These are phyloP conservation scores for Flaveria trinervia DNA, from an alignment of 129 eudicot genomes.

Conservation along the genomic window DNA sequence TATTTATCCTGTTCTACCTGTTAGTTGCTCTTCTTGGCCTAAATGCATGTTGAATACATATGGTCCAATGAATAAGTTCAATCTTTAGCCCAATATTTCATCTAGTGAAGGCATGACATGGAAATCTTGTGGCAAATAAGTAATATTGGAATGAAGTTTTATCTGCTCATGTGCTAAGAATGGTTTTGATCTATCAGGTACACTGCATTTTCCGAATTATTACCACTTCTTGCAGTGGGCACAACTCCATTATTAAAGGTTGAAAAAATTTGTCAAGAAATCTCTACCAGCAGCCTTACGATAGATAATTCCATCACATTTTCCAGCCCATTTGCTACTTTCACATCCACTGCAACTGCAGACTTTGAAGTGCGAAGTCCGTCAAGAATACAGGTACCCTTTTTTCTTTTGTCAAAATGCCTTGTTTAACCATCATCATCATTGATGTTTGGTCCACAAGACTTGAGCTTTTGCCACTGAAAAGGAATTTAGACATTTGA, in stretches of 20 bases:
- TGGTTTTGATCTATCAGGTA: constrained; percentile 59
- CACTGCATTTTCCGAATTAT: constrained; percentile 93
- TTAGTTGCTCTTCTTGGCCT: constrained; percentile 1
- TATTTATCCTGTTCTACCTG: not conserved
- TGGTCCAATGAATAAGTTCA: not conserved
- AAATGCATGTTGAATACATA: not conserved
- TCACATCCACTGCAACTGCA: constrained; percentile 82
- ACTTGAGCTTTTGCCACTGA: not conserved
- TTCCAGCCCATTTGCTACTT: constrained; percentile 80
- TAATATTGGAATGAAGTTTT: not conserved
- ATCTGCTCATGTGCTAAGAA: not conserved
- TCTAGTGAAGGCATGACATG: not conserved
- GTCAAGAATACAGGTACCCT: constrained; percentile 80
- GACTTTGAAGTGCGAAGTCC: constrained; percentile 86
- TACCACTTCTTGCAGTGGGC: constrained; percentile 94
- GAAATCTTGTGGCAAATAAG: not conserved
- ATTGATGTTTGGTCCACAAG: not conserved
- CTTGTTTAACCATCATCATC: not conserved
- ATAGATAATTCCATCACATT: constrained; percentile 76
- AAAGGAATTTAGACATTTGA: not conserved
- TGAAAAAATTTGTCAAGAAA: constrained; percentile 67
- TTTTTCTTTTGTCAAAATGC: constrained; percentile 17
- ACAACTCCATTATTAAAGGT: constrained; percentile 81
- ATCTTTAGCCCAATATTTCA: not conserved
- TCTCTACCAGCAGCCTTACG: constrained; percentile 55